Percentiles rank a stretch among this genome's conserved stretches.
Conservation (phyloP, 345 rosid species). For the Murraya paniculata region DNA sequence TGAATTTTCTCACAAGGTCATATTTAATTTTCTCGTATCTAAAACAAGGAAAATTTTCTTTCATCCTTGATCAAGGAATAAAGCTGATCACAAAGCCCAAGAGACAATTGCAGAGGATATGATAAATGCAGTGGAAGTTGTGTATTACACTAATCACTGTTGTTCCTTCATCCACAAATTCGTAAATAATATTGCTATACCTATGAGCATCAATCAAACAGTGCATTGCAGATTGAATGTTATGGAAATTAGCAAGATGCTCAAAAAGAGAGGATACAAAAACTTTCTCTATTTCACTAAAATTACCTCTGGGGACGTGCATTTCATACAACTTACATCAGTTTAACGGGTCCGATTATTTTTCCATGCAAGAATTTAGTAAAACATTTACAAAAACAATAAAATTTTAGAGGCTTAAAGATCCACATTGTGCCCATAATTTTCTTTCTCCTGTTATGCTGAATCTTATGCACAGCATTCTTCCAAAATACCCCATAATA, state of each 20-base stretch:
- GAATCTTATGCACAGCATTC: not conserved
- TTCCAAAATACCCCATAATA: not conserved
- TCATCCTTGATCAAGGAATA: not conserved
- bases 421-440: not conserved
- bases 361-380: not conserved
- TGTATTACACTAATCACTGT: not conserved
- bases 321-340: not conserved
- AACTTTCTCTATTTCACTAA: not conserved
- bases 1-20: too few species aligned
- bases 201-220: not conserved
- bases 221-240: not conserved
- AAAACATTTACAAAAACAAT: not conserved
- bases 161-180: not conserved
- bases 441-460: not conserved
- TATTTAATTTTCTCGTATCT: not conserved
- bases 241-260: not conserved
- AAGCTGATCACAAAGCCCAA: not conserved
- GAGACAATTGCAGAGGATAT: not conserved
- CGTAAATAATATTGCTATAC: not conserved
- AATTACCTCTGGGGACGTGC: not conserved
- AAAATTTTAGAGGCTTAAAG: not conserved
- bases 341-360: not conserved
- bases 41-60: not conserved
- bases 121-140: not conserved
- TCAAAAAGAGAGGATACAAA: not conserved